Percentiles rank a stretch among this genome's conserved stretches.
Conservation (phyloP, 129 eudicot genomes). For the Artemisia annua region DNA sequence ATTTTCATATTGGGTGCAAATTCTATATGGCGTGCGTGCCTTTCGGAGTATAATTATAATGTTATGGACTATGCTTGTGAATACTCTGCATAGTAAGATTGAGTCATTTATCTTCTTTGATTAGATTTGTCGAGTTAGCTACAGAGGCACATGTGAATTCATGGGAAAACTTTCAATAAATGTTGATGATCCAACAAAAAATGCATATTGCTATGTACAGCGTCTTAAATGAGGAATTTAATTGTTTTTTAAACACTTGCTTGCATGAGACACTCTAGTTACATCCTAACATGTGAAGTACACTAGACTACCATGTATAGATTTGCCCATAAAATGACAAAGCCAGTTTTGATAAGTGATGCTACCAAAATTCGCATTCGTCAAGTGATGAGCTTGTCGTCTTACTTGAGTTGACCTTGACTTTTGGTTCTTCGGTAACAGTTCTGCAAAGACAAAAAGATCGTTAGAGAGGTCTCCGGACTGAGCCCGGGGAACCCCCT, state of each 20-base stretch:
- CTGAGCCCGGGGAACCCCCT: too few relatives aligned
- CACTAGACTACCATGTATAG: constrained; percentile 10
- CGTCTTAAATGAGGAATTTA: neutral
- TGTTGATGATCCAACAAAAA: neutral
- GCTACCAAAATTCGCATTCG: neutral
- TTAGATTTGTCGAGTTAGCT: neutral
- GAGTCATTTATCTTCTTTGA: neutral
- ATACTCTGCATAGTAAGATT: neutral
- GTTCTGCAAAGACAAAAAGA: too few relatives aligned
- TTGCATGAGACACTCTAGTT: constrained; percentile 1
- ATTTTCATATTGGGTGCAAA: neutral
- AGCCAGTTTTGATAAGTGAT: neutral
- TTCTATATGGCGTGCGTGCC: too few relatives aligned
- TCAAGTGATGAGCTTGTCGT: too few relatives aligned
- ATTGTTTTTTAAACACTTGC: neutral
- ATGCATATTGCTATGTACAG: neutral
- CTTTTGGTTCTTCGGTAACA: too few relatives aligned
- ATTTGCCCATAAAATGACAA: constrained; percentile 3
- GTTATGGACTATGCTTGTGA: neutral
- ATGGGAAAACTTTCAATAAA: neutral
- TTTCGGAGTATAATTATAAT: neutral
- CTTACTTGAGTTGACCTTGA: too few relatives aligned
- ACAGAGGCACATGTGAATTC: neutral
- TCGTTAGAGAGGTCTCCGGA: too few relatives aligned
- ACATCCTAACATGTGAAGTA: neutral